Evolutionary conservation across 139 green algal genomes (phyloP), one percentile per base, ranked within the genome.

Genomic region (Chlamydomonas asymmetrica): DNA sequence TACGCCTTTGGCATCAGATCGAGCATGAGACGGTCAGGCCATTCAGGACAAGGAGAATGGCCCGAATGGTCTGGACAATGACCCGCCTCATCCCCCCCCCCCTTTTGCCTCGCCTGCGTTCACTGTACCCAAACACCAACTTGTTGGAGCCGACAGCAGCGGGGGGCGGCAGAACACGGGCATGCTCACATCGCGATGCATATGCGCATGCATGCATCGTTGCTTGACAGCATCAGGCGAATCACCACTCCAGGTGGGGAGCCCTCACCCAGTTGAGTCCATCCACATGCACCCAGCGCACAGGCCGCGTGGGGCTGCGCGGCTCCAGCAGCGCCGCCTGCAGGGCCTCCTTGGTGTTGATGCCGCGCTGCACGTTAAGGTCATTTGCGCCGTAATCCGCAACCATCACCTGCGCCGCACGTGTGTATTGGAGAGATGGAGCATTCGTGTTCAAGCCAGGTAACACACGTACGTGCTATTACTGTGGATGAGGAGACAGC

Each of bases 211-310:
- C 71, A 57, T 77, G 71, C 3, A 77, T 69, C 32, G 45, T 52
- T 10, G 45, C 10, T 10, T 52, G 16, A 25, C 10, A 10, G 45
- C 16, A 25, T 52, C 10, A 25, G 45, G 10, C 45, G 10, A 10
- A 10, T 16, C 45, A 25, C 16, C 45, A 52, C 16, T 16, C 10
- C 45, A 52, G 10, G 45, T 16, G 10, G 45, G 10, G 10, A 16
- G 10, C 10, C 45, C 61, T 43, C 32, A 70, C 71, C 71, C 71
- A 77, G 71, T 77, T 77, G 20, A 77, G 71, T 2, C 71, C 71
- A 31, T 77, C 71, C 31, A 77, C 71, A 34, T 77, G 71, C 32
- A 77, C 61, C 71, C 71, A 77, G 1, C 71, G 41, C 23, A 77
- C 70, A 4, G 49, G 50, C 23, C 27, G 7, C 6, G 48, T 3